Evolutionary conservation across 108 stramenopile genomes (phyloP), one percentile per base, ranked within the genome.

Genomic region (Cyclotella sp.): DNA sequence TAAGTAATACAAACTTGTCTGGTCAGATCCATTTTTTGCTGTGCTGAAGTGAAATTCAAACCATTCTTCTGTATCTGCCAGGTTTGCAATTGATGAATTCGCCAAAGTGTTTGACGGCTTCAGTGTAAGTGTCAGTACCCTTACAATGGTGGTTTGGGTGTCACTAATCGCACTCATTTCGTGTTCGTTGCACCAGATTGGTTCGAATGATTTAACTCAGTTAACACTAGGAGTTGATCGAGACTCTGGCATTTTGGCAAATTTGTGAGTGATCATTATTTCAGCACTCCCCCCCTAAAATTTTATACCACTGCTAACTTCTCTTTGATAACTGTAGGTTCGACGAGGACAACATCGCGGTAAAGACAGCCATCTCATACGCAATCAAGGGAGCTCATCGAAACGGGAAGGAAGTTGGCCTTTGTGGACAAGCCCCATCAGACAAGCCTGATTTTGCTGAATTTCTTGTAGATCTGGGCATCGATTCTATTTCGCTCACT

Each of bases 181-280:
- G 4, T 13, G 11, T 21, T 46, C 26, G 22, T 22, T 47, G n/a
- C 22, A 26, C 15, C 26, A 68, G 70, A 84, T 84, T 76, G 78
- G 83, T 3, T 80, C 79, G 16, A 84, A 84, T 54, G 83, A 84
- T 51, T 45, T 84, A 34, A 84, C 83, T 12, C 83, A 84, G 44
- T 49, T 84, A 14, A 42, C 41, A 24, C 63, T 84, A n/a, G 83
- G 83, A 16, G 73, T 79, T 43, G 83, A 84, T 60, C 68, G 83
- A 26, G 83, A 84, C 63, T 73, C 70, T 44, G 79, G 71, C 0
- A 19, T 75, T 9, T 59, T 84, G 55, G 78, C 83, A 27, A 61
- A 80, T 8, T 22, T 80, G 28, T 63, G 21, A 63, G 61, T 63
- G 14, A 14, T 14, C 30, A 41, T n/a, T 28, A 29, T 41, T 39